Percentiles rank a stretch among this genome's conserved stretches.
Evolutionary conservation across 75 land plant genomes (phyloP).

Genomic region (Picea sitchensis): DNA sequence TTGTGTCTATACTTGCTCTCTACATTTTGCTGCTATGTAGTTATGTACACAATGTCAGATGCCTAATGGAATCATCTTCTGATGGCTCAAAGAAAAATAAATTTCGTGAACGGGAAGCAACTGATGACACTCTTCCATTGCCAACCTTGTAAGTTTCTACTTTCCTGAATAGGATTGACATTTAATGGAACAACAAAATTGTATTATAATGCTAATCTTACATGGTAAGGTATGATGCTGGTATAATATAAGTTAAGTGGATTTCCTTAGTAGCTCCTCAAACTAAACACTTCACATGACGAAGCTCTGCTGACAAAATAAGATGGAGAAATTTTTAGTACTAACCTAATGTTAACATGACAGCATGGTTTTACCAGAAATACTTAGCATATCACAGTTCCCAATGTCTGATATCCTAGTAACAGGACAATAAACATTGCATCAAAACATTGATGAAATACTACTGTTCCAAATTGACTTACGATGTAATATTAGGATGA

Average conservation of each 20-base stretch:
- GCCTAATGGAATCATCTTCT: constrained; percentile 2
- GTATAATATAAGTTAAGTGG: background rate
- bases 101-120: constrained; percentile 61
- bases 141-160: constrained; percentile 47
- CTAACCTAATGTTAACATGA: background rate
- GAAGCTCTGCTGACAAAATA: background rate
- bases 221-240: background rate
- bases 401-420: background rate
- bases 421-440: too few species aligned
- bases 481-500: too few species aligned
- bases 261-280: background rate
- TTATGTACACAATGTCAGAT: background rate
- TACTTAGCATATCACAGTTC: background rate
- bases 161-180: background rate
- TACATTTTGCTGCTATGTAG: constrained; percentile 1
- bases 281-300: background rate
- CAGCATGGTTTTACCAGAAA: background rate
- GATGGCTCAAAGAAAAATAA: constrained; percentile 43
- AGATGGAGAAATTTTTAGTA: background rate
- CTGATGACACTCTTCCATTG: constrained; percentile 51
- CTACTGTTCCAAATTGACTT: too few species aligned
- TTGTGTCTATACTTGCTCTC: background rate
- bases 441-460: too few species aligned
- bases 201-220: background rate
- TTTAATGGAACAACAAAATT: background rate